A percentile compares a stretch with the other conserved stretches of the same genome.
These are phyloP conservation scores for Saccharomycopsis capsularis DNA, from an alignment of 805 yeast genomes.

Conservation along the genomic window DNA sequence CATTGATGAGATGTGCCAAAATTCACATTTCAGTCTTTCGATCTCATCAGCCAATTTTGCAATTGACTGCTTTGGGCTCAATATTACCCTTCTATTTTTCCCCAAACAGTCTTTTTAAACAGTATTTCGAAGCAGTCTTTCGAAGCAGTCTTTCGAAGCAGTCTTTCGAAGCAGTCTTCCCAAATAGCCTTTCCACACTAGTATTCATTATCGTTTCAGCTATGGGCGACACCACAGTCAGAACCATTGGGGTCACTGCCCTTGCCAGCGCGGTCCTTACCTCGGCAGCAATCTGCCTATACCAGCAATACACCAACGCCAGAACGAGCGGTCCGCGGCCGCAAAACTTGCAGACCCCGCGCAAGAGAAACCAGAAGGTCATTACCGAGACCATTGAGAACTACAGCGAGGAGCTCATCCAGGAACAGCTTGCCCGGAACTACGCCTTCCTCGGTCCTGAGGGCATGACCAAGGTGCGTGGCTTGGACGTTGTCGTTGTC, in stretches of 20 bases:
- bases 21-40: too few species aligned
- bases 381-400: conserved; percentile 3
- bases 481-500: conserved; percentile 67
- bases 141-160: too few species aligned
- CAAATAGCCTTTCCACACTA: too few species aligned
- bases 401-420: conserved; percentile 63
- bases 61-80: too few species aligned
- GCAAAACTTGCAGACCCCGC: not conserved
- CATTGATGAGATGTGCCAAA: too few species aligned
- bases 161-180: too few species aligned
- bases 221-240: not conserved
- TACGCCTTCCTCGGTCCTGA: conserved; percentile 85
- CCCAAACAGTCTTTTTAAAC: too few species aligned
- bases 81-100: too few species aligned
- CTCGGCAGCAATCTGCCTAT: not conserved
- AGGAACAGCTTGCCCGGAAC: conserved; percentile 90
- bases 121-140: too few species aligned
- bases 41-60: too few species aligned
- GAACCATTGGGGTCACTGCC: conserved; percentile 6
- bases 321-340: not conserved
- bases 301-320: conserved; percentile 2
- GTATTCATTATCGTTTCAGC: too few species aligned
- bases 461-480: conserved; percentile 69
- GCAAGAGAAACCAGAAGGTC: conserved; percentile 1
- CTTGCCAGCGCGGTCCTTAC: conserved; percentile 9